Evolutionary conservation across 2,329 filamentous ascomycete species (phyloP), one percentile per base, ranked within the genome.

Genomic region (Aspergillus unguis): DNA sequence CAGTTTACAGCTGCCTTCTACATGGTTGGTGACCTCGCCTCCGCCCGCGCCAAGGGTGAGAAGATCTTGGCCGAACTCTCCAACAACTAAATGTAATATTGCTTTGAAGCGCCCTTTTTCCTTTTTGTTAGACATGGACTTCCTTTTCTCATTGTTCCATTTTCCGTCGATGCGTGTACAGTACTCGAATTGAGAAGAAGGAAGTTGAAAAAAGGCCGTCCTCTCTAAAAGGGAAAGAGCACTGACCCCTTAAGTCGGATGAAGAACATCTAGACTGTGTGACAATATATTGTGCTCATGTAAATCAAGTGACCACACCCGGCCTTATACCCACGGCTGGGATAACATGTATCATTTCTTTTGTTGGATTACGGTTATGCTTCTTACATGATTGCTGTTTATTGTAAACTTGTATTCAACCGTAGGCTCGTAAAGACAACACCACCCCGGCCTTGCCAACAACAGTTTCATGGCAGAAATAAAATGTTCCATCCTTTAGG

Each of bases 61-160:
- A 96, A 97, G 91, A 97, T 99, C 83, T 81, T 99, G 75, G 92
- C 94, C 68, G 94, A 97, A 70, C 83, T 97, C 69, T 89, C 94
- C 76, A 77, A 63, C 63, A 63, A 79, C 61, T 78, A 75, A 67
- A 73, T 70, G 67, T 72, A 72, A 71, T 71, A 67, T 69, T 71
- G 63, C 69, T 67, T 67, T 67, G 64, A 66, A 70, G 67, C 66
- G 67, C 66, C 62, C 63, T 65, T 63, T 65, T 63, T 58, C 62
- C 59, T 62, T 62, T 61, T 55, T 65, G 57, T 63, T 62, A 62
- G 55, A 62, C 48, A 57, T 63, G 62, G 63, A 63, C 58, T 63
- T 64, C 62, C 63, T 65, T 69, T 66, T 65, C 56, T 60, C 60
- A 59, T 50, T 65, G 62, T 60, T 62, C 65, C 66, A 62, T 64